These are phyloP conservation scores for Andrographis paniculata DNA, from an alignment of 305 asterid species.

Conservation along the genomic window DNA sequence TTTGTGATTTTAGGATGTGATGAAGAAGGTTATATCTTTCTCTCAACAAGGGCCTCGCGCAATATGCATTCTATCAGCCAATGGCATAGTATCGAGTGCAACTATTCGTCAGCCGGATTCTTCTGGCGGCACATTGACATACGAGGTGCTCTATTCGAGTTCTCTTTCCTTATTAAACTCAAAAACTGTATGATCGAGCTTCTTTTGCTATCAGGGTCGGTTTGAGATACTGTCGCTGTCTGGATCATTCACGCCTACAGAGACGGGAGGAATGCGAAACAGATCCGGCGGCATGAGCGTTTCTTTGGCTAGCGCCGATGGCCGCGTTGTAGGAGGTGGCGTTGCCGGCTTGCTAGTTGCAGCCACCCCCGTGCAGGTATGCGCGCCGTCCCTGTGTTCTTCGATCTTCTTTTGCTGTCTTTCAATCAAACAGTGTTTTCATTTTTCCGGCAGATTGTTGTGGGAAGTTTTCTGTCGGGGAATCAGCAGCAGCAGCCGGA, in stretches of 20 bases:
- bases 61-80: slow-evolving; percentile 84
- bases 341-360: neutral
- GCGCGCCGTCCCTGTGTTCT: neutral
- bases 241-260: neutral
- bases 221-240: neutral
- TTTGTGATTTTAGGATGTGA: slow-evolving; percentile 54
- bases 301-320: neutral
- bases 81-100: slow-evolving; percentile 80
- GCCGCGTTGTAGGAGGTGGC: neutral
- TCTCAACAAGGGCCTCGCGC: slow-evolving; percentile 95
- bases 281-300: slow-evolving; percentile 1
- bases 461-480: neutral
- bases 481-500: neutral
- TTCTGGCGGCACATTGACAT: slow-evolving; percentile 92
- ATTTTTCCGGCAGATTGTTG: neutral
- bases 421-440: neutral
- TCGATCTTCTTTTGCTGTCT: too few species aligned
- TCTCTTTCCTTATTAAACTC: neutral
- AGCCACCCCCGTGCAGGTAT: neutral
- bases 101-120: slow-evolving; percentile 91
- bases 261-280: slow-evolving; percentile 1
- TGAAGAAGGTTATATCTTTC: slow-evolving; percentile 77
- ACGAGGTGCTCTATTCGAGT: slow-evolving; percentile 52
- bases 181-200: too few species aligned
- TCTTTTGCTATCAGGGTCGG: neutral